Percentiles rank a stretch among this genome's conserved stretches.
Evolutionary conservation across 1,139 yeast genomes (phyloP).

Genomic region (Candida sp.): DNA sequence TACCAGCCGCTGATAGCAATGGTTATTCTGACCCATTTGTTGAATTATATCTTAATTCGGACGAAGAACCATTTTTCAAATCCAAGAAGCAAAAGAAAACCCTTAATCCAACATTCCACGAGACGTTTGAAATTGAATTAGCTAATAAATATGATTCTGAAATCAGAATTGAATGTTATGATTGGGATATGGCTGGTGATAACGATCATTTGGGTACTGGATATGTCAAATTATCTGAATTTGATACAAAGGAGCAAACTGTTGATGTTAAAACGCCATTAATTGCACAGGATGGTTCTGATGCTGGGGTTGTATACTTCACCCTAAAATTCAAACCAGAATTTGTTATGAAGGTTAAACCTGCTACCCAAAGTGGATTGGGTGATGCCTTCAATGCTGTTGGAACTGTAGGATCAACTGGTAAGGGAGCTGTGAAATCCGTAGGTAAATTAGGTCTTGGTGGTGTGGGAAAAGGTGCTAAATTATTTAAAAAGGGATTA

Average conservation of each 20-base stretch:
- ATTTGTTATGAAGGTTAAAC: conserved; percentile 51
- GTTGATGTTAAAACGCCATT: conserved; percentile 53
- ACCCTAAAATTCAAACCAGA: conserved; percentile 66
- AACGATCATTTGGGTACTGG: conserved; percentile 81
- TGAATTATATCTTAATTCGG: conserved; percentile 62
- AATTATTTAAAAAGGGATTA: conserved; percentile 34
- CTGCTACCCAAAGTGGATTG: conserved; percentile 34
- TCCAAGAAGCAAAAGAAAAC: conserved; percentile 84
- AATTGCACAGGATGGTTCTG: conserved; percentile 50
- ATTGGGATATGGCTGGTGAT: conserved; percentile 92
- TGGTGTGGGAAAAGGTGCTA: conserved; percentile 46
- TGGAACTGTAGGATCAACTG: conserved; percentile 33
- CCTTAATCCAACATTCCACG: conserved; percentile 85
- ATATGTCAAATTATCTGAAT: conserved; percentile 52
- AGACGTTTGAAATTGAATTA: conserved; percentile 49
- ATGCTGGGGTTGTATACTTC: conserved; percentile 63
- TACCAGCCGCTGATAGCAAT: conserved; percentile 80
- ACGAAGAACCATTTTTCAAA: conserved; percentile 57
- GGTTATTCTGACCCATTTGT: conserved; percentile 94
- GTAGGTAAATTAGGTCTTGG: conserved; percentile 36
- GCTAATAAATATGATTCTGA: conserved; percentile 59
- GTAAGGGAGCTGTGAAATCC: conserved; percentile 47
- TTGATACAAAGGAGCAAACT: conserved; percentile 54
- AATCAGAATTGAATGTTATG: conserved; percentile 59
- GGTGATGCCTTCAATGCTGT: conserved; percentile 34